phyloP scores from a whole-genome alignment of 495 filamentous ascomycete species.

The Rostrohypoxylon terebratum region DNA sequence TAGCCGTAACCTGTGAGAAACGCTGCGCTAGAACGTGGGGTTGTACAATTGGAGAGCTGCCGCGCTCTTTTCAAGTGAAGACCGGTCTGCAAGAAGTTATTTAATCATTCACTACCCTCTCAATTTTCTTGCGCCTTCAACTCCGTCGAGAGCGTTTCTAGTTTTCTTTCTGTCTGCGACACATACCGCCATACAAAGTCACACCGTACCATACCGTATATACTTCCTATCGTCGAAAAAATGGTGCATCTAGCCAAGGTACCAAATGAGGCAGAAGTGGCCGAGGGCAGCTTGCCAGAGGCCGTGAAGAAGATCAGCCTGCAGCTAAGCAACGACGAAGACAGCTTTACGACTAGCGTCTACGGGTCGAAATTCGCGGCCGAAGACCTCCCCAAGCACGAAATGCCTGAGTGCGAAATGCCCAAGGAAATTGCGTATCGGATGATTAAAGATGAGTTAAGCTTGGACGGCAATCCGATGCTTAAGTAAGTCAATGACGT shows the following conservation, averaged over 20 bases:
- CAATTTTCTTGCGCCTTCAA: conserved; percentile 14
- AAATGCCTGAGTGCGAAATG: conserved; percentile 93
- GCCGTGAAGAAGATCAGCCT: conserved; percentile 62
- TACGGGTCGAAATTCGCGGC: conserved; percentile 87
- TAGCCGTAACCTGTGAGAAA: conserved; percentile 38
- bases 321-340: conserved; percentile 64
- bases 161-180: conserved; percentile 8
- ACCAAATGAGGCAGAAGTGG: conserved; percentile 63
- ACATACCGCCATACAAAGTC: not conserved
- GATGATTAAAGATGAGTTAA: conserved; percentile 95
- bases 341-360: conserved; percentile 77
- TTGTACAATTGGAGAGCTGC: conserved; percentile 42
- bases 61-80: not conserved
- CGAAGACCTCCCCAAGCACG: conserved; percentile 78
- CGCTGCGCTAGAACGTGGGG: conserved; percentile 43
- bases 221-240: conserved; percentile 47
- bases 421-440: conserved; percentile 89
- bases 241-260: conserved; percentile 78
- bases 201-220: not conserved
- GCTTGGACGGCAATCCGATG: conserved; percentile 88
- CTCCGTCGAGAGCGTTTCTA: conserved; percentile 5
- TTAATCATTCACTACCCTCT: conserved; percentile 17
- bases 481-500: conserved; percentile 70
- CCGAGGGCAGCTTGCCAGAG: conserved; percentile 54
- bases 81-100: conserved; percentile 18